Evolutionary conservation across 2,329 filamentous ascomycete genomes (phyloP).

Genomic region (Diplocarpon mali): DNA sequence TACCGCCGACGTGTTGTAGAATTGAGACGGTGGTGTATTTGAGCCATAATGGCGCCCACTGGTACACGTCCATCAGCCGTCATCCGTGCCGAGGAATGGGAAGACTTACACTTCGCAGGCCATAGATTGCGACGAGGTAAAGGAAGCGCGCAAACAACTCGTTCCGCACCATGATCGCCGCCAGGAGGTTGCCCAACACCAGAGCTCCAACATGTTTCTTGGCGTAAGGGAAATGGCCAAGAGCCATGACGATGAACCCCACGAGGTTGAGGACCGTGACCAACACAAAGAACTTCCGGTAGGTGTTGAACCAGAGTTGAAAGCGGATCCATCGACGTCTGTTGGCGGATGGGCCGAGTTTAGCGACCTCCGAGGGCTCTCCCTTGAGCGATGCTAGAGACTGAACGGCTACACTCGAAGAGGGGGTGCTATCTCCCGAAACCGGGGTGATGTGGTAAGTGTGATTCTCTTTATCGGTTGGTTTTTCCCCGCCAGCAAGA

Average conservation of each 20-base stretch:
- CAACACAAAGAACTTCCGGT: slow-evolving; percentile 32
- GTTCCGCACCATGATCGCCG: slow-evolving; percentile 32
- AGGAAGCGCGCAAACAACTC: slow-evolving; percentile 31
- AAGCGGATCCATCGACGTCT: slow-evolving; percentile 26
- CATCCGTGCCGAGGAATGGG: background rate
- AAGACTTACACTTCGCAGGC: slow-evolving; percentile 28
- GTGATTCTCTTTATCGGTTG: no score
- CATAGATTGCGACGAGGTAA: slow-evolving; percentile 31
- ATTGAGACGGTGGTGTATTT: slow-evolving; percentile 30
- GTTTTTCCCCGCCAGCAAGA: no score
- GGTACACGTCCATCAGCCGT: slow-evolving; percentile 5
- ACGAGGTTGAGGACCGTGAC: slow-evolving; percentile 29
- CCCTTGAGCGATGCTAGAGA: background rate
- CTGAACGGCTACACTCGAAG: background rate
- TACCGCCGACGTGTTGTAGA: slow-evolving; percentile 33
- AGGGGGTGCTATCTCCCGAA: background rate
- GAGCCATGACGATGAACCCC: slow-evolving; percentile 28
- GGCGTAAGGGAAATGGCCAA: slow-evolving; percentile 29
- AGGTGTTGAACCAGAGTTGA: slow-evolving; percentile 32
- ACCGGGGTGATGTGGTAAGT: background rate
- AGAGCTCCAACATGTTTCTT: slow-evolving; percentile 30
- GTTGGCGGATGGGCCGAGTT: background rate
- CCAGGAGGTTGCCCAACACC: slow-evolving; percentile 31
- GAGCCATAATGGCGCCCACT: slow-evolving; percentile 31
- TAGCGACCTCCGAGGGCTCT: background rate